Base-by-base conservation (phyloP, 1,139 yeast species). In the Maudiozyma humilis region DNA sequence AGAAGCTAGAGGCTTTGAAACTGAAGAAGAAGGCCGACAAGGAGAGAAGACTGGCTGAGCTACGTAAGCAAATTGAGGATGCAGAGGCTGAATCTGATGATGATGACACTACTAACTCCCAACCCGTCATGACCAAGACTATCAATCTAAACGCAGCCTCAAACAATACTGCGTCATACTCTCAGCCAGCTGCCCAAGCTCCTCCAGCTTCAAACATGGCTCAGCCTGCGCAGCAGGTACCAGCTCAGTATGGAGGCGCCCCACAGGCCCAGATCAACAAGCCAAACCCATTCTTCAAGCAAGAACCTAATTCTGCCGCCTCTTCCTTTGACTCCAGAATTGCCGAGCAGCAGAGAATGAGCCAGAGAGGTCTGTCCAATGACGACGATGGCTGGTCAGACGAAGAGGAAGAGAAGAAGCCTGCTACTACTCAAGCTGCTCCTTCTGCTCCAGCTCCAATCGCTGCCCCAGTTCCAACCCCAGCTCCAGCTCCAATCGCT, bases 281-380 rank as follows among this genome's bases (percentile, higher is more conserved):
- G 45, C 51, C 39, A 39, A 70, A 68, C 45, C 74, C 78, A 38
- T 79, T 78, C 60, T 78, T 79, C 64, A 76, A 76, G 53, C 71
- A 73, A 17, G 35, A 50, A 1, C 39, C 47, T 8, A 42, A 55
- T 13, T 37, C 55, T 3, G 52, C 66, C 2, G 56, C 65, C 13
- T 34, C 48, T 3, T 41, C 51, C 3, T 63, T 76, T 48, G 83
- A 79, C 55, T 67, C 75, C 0, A 68, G 70, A 48, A 78, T 78
- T 48, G 78, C 78, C 48, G 75, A 80, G 5, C 80, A 75, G 42
- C 87, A 80, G 60, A 69, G 87, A 57, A 76, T 71, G 17, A 72
- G 81, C 5, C 87, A 80, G 60, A 68, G 84, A 59, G 86, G 87
- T 3, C 58, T 72, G 39, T 74, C 70, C 44, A 60, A 57, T n/a